Evolutionary conservation across 306 rosid genomes (phyloP).

Genomic region (Hippophae rhamnoides): DNA sequence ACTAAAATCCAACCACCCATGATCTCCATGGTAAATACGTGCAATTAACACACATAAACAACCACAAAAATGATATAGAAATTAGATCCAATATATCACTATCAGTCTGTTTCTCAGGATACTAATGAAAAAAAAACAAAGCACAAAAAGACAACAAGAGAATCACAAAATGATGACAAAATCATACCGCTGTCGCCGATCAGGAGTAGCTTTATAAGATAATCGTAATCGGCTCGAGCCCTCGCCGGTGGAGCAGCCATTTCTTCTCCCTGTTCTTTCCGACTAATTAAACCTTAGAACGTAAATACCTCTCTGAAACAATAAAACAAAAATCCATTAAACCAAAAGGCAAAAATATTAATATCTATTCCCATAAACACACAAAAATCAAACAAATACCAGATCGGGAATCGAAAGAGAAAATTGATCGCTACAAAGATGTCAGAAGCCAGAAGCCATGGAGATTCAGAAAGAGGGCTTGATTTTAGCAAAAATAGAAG

Average conservation of each 20-base stretch:
- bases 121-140: neutral
- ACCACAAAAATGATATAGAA: neutral
- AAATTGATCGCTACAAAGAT: constrained; percentile 16
- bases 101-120: constrained; percentile 4
- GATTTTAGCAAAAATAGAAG: neutral
- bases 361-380: neutral
- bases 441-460: constrained; percentile 27
- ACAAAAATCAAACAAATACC: constrained; percentile 13
- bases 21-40: constrained; percentile 6
- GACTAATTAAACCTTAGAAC: constrained; percentile 15
- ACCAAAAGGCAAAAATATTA: neutral
- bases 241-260: constrained; percentile 99
- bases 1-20: neutral
- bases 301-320: constrained; percentile 20
- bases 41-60: neutral
- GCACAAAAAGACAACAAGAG: neutral
- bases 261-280: constrained; percentile 5
- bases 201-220: constrained; percentile 82
- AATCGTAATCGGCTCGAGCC: constrained; percentile 98
- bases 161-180: neutral
- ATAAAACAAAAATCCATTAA: constrained; percentile 9
- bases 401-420: constrained; percentile 33
- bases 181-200: constrained; percentile 89
- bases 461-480: constrained; percentile 18
- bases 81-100: constrained; percentile 9